Evolutionary conservation across 768 basidiomycete genomes (phyloP), one percentile per base, ranked within the genome.

Genomic region (Favolaschia claudopus): DNA sequence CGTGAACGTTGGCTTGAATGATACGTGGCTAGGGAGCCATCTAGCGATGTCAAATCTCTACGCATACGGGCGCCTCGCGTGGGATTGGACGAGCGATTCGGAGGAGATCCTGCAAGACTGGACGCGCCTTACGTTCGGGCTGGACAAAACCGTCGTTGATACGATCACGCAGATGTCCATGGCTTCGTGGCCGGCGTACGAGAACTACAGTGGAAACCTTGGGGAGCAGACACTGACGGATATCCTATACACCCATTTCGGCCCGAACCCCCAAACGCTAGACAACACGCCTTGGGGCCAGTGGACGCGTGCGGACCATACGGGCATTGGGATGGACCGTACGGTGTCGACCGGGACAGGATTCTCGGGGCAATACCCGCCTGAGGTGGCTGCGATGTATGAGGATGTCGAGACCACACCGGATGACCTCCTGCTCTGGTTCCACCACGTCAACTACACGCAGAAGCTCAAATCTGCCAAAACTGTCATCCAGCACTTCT

Each of bases 401-500:
- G 61, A 58, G 44, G 31, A 53, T 32, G 20, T 62, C 33, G 61
- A 58, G 22, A 57, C 55, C 25, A 62, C 61, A 27, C 61, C 55
- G 19, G 55, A 62, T 32, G 36, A 62, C 50, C 45, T 62, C 37
- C 42, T 62, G 15, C 50, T 62, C 22, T 62, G 61, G 61, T 62
- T 62, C 32, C 61, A 62, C 27, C 61, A 62, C 24, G 61, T 62
- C 55, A 58, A 62, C 45, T 62, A 62, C 25, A 58, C 61, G n/a
- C 61, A 62, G 27, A 46, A 44, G 43, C 56, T 62, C 29, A 45
- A 62, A 29, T 62, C 61, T n/a, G 61, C 55, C 31, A 45, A 58
- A 45, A 62, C 61, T 38, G 61, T 62, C 49, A 62, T 62, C 44
- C 61, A 62, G 56, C 61, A 62, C 55, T 62, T 62, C 50, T 62